These are phyloP conservation scores for Magnaporthiopsis incrustans DNA, from an alignment of 2,329 filamentous ascomycete species.

Conservation along the genomic window DNA sequence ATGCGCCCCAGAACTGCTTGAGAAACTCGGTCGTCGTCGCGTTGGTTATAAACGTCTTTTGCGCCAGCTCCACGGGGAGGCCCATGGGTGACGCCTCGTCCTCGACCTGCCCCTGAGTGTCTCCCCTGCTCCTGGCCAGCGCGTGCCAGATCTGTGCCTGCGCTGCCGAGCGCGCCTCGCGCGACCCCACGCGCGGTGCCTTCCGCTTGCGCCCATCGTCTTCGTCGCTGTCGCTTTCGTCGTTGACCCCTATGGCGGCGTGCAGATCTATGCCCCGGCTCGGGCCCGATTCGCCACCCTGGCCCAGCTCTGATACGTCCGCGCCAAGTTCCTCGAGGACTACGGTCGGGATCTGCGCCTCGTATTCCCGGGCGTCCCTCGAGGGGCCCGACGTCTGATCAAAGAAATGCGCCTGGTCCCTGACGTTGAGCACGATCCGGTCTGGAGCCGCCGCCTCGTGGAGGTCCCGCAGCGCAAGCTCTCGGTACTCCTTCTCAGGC, in stretches of 20 bases:
- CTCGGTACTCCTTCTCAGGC: constrained; percentile 65
- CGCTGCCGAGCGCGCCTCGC: constrained; percentile 54
- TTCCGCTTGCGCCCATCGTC: constrained; percentile 33
- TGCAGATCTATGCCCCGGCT: constrained; percentile 49
- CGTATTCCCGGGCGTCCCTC: constrained; percentile 45
- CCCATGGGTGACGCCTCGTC: constrained; percentile 47
- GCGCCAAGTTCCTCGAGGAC: constrained; percentile 57
- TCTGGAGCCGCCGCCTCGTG: constrained; percentile 65
- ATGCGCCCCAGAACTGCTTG: constrained; percentile 94
- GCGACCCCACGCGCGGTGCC: constrained; percentile 53
- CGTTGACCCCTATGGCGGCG: constrained; percentile 57
- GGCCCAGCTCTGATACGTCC: constrained; percentile 48
- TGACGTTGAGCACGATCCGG: constrained; percentile 77
- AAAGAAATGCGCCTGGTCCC: constrained; percentile 80
- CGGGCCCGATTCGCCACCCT: constrained; percentile 25
- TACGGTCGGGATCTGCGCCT: constrained; percentile 60
- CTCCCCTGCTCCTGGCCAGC: constrained; percentile 51
- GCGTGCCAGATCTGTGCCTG: constrained; percentile 60
- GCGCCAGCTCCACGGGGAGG: constrained; percentile 45
- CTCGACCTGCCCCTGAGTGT: constrained; percentile 43
- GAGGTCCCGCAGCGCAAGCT: constrained; percentile 73
- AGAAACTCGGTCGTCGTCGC: constrained; percentile 92
- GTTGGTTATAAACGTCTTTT: constrained; percentile 63
- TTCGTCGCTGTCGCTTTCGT: constrained; percentile 62
- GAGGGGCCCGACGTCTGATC: constrained; percentile 37